These are phyloP conservation scores for Chlamydomonas sp. DNA, from an alignment of 139 green algal genomes.

Conservation along the genomic window DNA sequence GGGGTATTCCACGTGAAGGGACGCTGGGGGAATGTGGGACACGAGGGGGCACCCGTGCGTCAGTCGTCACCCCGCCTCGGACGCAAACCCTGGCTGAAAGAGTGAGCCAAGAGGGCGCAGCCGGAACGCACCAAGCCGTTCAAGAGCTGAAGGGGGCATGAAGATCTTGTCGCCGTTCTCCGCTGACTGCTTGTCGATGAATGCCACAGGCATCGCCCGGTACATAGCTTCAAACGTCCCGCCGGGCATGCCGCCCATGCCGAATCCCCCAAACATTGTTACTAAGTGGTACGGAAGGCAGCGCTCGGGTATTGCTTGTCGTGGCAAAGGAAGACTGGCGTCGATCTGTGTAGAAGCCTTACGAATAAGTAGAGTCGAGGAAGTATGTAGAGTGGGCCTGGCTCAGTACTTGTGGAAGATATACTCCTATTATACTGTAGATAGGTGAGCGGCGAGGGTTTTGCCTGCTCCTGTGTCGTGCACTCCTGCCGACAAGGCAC, in stretches of 20 bases:
- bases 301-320: not conserved
- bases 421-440: too few relatives aligned
- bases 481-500: too few relatives aligned
- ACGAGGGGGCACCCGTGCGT: not conserved
- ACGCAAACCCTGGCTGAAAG: too few relatives aligned
- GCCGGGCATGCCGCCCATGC: not conserved
- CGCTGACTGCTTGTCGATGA: constrained; percentile 92
- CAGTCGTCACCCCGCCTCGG: too few relatives aligned
- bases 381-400: too few relatives aligned
- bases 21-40: constrained; percentile 69
- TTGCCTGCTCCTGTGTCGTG: too few relatives aligned
- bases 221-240: constrained; percentile 86
- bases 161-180: constrained; percentile 97
- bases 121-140: constrained; percentile 80
- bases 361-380: too few relatives aligned
- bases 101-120: too few relatives aligned
- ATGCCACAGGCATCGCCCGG: constrained; percentile 92
- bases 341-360: too few relatives aligned
- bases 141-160: constrained; percentile 94
- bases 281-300: too few relatives aligned
- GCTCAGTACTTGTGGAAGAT: too few relatives aligned
- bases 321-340: not conserved
- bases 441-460: too few relatives aligned
- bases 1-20: constrained; percentile 96
- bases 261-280: constrained; percentile 1